phyloP scores from a whole-genome alignment of 108 stramenopile genomes.

The Tribonema minus region DNA sequence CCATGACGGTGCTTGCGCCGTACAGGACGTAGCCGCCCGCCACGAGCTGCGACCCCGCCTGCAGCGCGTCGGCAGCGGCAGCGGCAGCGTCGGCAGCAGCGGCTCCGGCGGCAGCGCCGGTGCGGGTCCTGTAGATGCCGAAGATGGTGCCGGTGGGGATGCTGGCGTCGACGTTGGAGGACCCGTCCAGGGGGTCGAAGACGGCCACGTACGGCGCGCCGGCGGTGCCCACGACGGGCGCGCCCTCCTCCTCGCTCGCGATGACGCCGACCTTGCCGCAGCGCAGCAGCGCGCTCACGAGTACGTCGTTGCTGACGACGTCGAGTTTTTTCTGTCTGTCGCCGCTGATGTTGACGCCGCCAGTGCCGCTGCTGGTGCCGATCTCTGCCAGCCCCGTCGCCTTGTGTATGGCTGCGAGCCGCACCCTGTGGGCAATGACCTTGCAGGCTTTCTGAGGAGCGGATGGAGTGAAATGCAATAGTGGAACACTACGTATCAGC shows the following conservation, averaged over 20 bases:
- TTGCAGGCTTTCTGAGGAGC: no score
- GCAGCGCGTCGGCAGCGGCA: slow-evolving; percentile 36
- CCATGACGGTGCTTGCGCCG: slow-evolving; percentile 71
- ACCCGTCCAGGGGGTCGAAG: slow-evolving; percentile 87
- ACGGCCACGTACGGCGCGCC: slow-evolving; percentile 64
- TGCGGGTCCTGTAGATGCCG: slow-evolving; percentile 36
- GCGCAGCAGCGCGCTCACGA: slow-evolving; percentile 39
- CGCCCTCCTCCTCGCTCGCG: slow-evolving; percentile 64
- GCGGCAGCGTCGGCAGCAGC: no score
- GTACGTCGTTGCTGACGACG: slow-evolving; percentile 52
- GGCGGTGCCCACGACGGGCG: slow-evolving; percentile 5
- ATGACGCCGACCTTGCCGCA: slow-evolving; percentile 11
- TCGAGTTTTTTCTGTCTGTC: slow-evolving; percentile 68
- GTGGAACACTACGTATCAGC: no score
- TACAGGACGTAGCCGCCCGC: slow-evolving; percentile 78
- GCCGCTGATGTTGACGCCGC: slow-evolving; percentile 67
- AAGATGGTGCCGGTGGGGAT: slow-evolving; percentile 67
- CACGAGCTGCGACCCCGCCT: slow-evolving; percentile 58
- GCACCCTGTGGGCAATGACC: slow-evolving; percentile 27
- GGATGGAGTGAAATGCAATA: no score
- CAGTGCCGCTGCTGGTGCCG: no score
- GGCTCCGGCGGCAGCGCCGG: no score
- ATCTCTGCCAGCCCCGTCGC: slow-evolving; percentile 57
- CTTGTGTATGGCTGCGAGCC: slow-evolving; percentile 46
- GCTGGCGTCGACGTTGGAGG: slow-evolving; percentile 83